Evolutionary conservation across 768 basidiomycete genomes (phyloP), one percentile per base, ranked within the genome.

Genomic region (Termitomyces sp.): DNA sequence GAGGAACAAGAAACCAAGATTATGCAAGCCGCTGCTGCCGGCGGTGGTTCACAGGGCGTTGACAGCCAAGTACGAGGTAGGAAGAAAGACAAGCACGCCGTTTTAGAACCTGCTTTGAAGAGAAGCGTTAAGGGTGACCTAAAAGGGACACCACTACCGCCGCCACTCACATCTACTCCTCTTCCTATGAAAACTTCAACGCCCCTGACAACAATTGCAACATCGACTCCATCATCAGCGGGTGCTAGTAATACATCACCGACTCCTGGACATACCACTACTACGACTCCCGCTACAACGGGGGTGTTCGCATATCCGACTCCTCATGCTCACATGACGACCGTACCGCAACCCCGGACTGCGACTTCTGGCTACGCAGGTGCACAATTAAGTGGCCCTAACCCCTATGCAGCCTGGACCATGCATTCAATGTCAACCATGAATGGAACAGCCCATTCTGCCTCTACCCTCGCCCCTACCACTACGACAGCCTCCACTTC

Each of bases 1-100:
- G 84, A 87, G 67, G 87, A 88, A 60, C 87, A 88, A 64, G 87
- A 89, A 59, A 76, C 75, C 22, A 83, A 83, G 73, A 73, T 71
- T 63, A 70, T 77, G 60, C 68, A 74, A 67, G 63, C 71, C 18
- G 66, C 72, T 7, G 72, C 73, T 43, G 63, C 69, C 32, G 69
- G 61, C 30, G 69, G 61, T 16, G 70, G 64, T 14, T 61, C 65
- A 40, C 50, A 60, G 46, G 61, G 69, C 61, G 46, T 71, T 53
- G 74, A 76, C 35, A 66, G 69, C 20, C 48, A 61, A 18, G 58
- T 58, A n/a, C 64, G 66, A 44, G 75, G 71, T 30, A 76, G 74
- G 66, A 88, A 84, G 78, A 88, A 86, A 66, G 85, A 85, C 48
- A 88, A 84, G 66, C 70, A 69, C 10, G 69, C 73, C 2, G 65